phyloP scores from a whole-genome alignment of 2,329 filamentous ascomycete genomes.

The Drechmeria coniospora region DNA sequence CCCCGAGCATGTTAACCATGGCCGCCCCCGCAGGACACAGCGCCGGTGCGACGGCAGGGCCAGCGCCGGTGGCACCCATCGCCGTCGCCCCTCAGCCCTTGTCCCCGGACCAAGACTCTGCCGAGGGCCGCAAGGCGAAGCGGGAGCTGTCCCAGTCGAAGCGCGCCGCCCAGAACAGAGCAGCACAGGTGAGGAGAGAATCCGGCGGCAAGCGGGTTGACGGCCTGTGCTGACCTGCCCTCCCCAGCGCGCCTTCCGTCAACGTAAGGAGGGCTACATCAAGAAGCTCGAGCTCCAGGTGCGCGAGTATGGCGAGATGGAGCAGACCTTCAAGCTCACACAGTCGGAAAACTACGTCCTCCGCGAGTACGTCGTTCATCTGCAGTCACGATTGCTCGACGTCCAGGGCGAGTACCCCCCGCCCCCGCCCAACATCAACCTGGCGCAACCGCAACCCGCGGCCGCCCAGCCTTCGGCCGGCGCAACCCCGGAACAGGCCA shows the following conservation, averaged over 20 bases:
- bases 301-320: constrained; percentile 60
- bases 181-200: constrained; percentile 59
- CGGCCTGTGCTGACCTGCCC: not conserved
- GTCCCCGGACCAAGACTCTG: constrained; percentile 12
- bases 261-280: constrained; percentile 96
- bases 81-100: constrained; percentile 16
- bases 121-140: constrained; percentile 61
- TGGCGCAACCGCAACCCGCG: constrained; percentile 25
- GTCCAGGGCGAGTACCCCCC: constrained; percentile 71
- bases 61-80: constrained; percentile 12
- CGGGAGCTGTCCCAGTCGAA: constrained; percentile 90
- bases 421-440: constrained; percentile 64
- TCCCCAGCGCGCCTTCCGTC: constrained; percentile 76
- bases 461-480: constrained; percentile 10
- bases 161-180: constrained; percentile 88
- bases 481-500: constrained; percentile 10
- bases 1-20: constrained; percentile 23
- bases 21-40: constrained; percentile 17
- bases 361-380: constrained; percentile 79
- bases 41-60: constrained; percentile 12
- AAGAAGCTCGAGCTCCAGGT: constrained; percentile 94
- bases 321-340: constrained; percentile 62
- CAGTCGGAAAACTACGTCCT: constrained; percentile 82
- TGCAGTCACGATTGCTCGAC: constrained; percentile 78
- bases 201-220: constrained; percentile 15